phyloP scores from a whole-genome alignment of 352 stramenopile species.

The Globisporangium iwayamae region DNA sequence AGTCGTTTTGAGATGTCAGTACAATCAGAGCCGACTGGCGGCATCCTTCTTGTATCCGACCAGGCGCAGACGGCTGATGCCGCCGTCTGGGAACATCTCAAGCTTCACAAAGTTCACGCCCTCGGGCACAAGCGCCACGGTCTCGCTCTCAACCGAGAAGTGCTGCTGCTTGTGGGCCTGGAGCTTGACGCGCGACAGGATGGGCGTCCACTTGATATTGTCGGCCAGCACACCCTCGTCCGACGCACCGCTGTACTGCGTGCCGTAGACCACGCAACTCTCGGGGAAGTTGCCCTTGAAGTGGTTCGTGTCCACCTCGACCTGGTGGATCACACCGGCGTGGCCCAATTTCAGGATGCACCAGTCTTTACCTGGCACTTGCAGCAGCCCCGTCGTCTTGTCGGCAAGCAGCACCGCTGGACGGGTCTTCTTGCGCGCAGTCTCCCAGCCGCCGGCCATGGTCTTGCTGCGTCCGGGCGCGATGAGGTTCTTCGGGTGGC shows the following conservation, averaged over 20 bases:
- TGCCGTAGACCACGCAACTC: constrained; percentile 79
- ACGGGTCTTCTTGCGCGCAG: constrained; percentile 86
- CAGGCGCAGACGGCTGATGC: constrained; percentile 88
- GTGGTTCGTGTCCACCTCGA: constrained; percentile 93
- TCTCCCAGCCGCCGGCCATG: constrained; percentile 95
- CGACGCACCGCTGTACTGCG: constrained; percentile 36
- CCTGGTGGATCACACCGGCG: constrained; percentile 50
- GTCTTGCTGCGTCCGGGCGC: constrained; percentile 78
- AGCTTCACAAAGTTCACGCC: constrained; percentile 91
- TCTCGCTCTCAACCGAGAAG: constrained; percentile 61
- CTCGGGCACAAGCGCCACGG: constrained; percentile 49
- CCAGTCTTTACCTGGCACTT: constrained; percentile 89
- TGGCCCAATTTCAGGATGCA: constrained; percentile 89
- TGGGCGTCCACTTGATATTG: constrained; percentile 71
- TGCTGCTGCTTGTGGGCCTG: constrained; percentile 83
- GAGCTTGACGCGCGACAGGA: constrained; percentile 87
- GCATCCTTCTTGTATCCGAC: constrained; percentile 64
- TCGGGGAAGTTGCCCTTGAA: constrained; percentile 96
- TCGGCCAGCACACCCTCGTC: constrained; percentile 35
- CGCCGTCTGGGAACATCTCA: constrained; percentile 93
- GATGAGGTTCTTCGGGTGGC: constrained; percentile 91
- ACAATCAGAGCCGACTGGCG: constrained; percentile 15
- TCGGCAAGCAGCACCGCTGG: constrained; percentile 65
- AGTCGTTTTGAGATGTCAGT: constrained; percentile 27
- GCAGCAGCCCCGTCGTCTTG: constrained; percentile 37